A percentile compares a stretch with the other conserved stretches of the same genome.
phyloP scores from a whole-genome alignment of 106 monocot genomes.

The Narthecium ossifragum region DNA sequence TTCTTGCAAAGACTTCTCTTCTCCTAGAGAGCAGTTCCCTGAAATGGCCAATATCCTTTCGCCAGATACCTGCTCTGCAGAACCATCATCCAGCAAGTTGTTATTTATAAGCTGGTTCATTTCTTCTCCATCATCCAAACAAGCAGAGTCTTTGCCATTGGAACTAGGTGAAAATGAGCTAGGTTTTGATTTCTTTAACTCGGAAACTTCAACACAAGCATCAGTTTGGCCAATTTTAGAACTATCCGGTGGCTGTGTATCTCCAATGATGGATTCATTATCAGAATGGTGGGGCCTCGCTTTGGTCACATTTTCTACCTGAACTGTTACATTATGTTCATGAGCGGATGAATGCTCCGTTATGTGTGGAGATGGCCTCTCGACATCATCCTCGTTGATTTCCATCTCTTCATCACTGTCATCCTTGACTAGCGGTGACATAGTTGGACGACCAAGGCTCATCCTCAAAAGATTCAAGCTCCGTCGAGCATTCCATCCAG shows the following conservation, averaged over 20 bases:
- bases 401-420: constrained; percentile 99
- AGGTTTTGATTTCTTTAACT: no score
- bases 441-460: constrained; percentile 64
- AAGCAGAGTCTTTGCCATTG: not conserved
- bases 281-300: not conserved
- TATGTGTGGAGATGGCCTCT: constrained; percentile 30
- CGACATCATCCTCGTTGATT: constrained; percentile 74
- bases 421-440: constrained; percentile 36
- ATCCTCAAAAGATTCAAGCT: constrained; percentile 77
- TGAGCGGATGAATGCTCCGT: not conserved
- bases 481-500: constrained; percentile 79
- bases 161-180: not conserved
- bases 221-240: not conserved
- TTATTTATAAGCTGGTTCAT: not conserved
- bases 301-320: constrained; percentile 5
- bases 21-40: not conserved
- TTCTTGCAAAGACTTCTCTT: constrained; percentile 3
- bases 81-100: not conserved
- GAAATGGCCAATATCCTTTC: not conserved
- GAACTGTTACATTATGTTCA: constrained; percentile 9
- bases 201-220: not conserved
- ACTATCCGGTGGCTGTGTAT: not conserved
- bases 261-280: not conserved
- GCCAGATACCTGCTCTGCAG: not conserved
- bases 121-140: not conserved